phyloP scores from a whole-genome alignment of 768 basidiomycete genomes.

The Dictyophora rubrovolvata region DNA sequence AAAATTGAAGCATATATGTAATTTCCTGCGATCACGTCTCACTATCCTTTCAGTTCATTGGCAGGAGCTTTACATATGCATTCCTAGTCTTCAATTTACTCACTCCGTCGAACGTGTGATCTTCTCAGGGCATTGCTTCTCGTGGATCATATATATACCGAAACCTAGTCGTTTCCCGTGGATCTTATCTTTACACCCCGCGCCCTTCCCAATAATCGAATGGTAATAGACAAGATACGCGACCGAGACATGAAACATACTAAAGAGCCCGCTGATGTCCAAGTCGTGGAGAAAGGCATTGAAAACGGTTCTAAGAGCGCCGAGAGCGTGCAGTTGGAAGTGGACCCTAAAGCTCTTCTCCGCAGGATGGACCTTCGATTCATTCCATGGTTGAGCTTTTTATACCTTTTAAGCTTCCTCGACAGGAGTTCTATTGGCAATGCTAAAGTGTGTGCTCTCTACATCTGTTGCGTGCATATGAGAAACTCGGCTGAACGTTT shows the following conservation, averaged over 20 bases:
- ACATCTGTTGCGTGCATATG: slow-evolving; percentile 1
- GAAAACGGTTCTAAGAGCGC: background rate
- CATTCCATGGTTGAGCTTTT: slow-evolving; percentile 64
- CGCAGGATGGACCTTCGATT: slow-evolving; percentile 56
- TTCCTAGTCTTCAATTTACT: too few species aligned
- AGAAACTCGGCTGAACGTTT: background rate
- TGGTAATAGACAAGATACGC: too few species aligned
- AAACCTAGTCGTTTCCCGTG: too few species aligned
- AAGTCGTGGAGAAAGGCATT: background rate
- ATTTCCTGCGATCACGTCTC: too few species aligned
- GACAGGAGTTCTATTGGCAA: slow-evolving; percentile 58
- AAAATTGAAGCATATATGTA: too few species aligned
- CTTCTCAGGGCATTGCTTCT: too few species aligned
- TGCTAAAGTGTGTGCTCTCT: slow-evolving; percentile 40
- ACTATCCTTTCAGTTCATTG: too few species aligned
- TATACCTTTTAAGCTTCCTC: slow-evolving; percentile 70
- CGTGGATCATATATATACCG: too few species aligned
- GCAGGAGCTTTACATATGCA: too few species aligned
- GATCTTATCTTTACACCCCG: too few species aligned
- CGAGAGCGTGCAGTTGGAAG: background rate
- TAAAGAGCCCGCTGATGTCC: background rate
- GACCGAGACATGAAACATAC: background rate
- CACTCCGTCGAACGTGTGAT: too few species aligned
- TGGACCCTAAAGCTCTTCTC: slow-evolving; percentile 46
- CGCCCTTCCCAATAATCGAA: too few species aligned